Base-by-base conservation (phyloP, 192 early-diverging fungal species). In the Umbelopsis ramanniana region DNA sequence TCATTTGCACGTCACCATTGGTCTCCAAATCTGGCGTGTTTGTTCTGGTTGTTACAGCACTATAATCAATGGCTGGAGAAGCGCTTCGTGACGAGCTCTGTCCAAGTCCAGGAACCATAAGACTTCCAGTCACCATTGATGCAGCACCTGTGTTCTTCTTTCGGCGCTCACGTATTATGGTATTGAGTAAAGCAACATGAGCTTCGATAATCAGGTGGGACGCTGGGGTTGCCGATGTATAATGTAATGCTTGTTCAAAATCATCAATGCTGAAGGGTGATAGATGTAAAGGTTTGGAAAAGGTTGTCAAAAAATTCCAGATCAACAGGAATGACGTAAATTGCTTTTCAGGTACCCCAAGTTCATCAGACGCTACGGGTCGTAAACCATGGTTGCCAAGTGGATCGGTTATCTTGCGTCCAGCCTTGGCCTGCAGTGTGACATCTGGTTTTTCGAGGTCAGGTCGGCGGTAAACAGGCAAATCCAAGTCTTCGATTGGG, bases 401-500 rank as follows among this genome's bases (percentile, higher is more conserved):
- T 26, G 82, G 84, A 73, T 82, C 83, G 24, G 75, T 71, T 7
- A 60, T 67, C 7, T 77, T 48, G 14, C 52, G 48, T 45, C 23
- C 46, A 26, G 52, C 38, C 26, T 45, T 26, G 40, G 60, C 38
- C 69, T 73, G 55, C 2, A 40, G 22, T 52, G 55, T 19, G 29
- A 63, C 57, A 37, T 63, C 57, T 7, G 57, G 23, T 26, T 63
- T 63, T 35, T 19, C 57, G 11, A 29, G 46, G 17, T 23, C 35
- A 15, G 67, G 38, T 12, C 67, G 46, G 37, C 73, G 35, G 23
- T 79, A 68, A 38, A 82, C 74, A 3, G 89, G 80, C 29, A 93
- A 74, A 33, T 93, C 92, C 47, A 93, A 73, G 78, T 97, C 96
- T 68, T 97, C 94, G 10, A 93, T 91, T 2, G 95, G 95, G 69